Percentiles rank a stretch among this genome's conserved stretches.
Evolutionary conservation across 1,284 basidiomycete species (phyloP).

Genomic region (Moesziomyces parantarcticus): DNA sequence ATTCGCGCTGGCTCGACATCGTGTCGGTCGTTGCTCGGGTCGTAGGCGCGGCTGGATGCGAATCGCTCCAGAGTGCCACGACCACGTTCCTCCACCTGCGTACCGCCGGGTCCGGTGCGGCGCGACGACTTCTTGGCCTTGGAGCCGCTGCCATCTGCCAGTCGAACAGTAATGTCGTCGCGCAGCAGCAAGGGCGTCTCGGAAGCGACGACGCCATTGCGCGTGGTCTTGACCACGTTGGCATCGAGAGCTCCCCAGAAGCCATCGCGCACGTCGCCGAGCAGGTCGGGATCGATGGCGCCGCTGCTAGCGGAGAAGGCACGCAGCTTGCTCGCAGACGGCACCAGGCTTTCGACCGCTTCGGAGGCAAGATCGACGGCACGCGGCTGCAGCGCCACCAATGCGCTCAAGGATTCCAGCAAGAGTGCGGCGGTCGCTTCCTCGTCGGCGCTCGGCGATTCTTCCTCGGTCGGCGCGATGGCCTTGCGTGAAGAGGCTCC

Average conservation of each 20-base stretch:
- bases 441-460: constrained; percentile 38
- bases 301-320: constrained; percentile 37
- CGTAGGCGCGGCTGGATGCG: constrained; percentile 38
- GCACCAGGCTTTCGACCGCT: constrained; percentile 14
- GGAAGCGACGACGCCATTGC: constrained; percentile 13
- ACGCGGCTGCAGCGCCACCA: constrained; percentile 38
- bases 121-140: constrained; percentile 26
- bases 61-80: constrained; percentile 36
- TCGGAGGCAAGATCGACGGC: constrained; percentile 13
- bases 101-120: constrained; percentile 9
- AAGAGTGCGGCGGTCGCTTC: constrained; percentile 38
- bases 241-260: constrained; percentile 59
- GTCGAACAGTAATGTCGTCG: constrained; percentile 48
- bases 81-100: constrained; percentile 22
- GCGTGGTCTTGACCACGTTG: constrained; percentile 25
- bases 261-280: constrained; percentile 38
- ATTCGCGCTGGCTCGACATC: constrained; percentile 25
- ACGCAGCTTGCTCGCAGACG: constrained; percentile 20
- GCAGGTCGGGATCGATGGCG: constrained; percentile 48
- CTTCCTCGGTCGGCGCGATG: constrained; percentile 3
- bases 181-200: constrained; percentile 33
- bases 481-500: constrained; percentile 6
- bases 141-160: constrained; percentile 36
- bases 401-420: constrained; percentile 42
- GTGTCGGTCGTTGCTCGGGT: constrained; percentile 39